A percentile compares a stretch with the other conserved stretches of the same genome.
Evolutionary conservation across 495 filamentous ascomycete genomes (phyloP).

Genomic region (Tirmania nivea): DNA sequence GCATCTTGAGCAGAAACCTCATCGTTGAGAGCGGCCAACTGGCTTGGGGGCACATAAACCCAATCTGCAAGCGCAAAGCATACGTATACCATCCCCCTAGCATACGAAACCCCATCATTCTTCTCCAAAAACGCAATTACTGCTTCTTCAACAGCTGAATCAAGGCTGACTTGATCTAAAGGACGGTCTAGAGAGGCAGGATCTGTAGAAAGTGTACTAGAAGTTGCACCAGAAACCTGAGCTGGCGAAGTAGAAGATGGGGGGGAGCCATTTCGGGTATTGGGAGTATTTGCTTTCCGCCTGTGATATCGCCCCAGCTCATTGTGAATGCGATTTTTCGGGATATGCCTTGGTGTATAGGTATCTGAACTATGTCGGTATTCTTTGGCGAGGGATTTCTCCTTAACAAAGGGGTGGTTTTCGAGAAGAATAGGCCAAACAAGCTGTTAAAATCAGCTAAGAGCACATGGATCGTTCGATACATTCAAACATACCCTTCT

Average conservation of each 20-base stretch:
- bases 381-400: constrained; percentile 13
- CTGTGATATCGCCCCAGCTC: constrained; percentile 12
- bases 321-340: constrained; percentile 9
- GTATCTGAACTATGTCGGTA: constrained; percentile 7
- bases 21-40: constrained; percentile 4
- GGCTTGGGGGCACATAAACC: constrained; percentile 10
- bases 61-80: constrained; percentile 14
- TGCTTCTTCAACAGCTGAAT: constrained; percentile 14
- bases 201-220: background rate
- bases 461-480: background rate
- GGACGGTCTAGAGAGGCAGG: background rate
- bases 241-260: constrained; percentile 10
- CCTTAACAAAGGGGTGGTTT: constrained; percentile 10
- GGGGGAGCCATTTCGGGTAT: constrained; percentile 12
- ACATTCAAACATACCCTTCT: constrained; percentile 6
- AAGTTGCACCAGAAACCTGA: constrained; percentile 1
- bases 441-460: constrained; percentile 3
- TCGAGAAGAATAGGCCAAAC: constrained; percentile 12
- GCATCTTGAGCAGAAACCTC: background rate
- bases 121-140: constrained; percentile 13
- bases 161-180: constrained; percentile 14
- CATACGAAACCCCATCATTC: constrained; percentile 12
- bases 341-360: constrained; percentile 8
- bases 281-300: constrained; percentile 10
- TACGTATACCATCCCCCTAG: constrained; percentile 14